Percentiles rank a stretch among this genome's conserved stretches.
These are phyloP conservation scores for Ilyonectria mors-panacis DNA, from an alignment of 2,329 filamentous ascomycete species.

Conservation along the genomic window DNA sequence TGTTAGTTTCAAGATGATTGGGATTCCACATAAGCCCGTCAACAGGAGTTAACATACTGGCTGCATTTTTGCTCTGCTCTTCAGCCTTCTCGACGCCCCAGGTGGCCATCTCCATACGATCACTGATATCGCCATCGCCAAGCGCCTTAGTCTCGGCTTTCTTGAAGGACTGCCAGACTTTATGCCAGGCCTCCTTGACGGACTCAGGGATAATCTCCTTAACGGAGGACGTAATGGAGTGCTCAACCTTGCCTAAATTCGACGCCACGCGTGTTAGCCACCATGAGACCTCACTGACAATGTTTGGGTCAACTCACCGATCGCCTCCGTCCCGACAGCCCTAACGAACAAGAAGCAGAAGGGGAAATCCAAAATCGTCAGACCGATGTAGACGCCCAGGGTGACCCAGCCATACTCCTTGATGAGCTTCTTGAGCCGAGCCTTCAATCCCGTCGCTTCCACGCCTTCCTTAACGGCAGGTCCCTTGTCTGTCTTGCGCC, in stretches of 20 bases:
- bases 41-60: conserved; percentile 73
- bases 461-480: conserved; percentile 40
- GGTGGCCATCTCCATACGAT: conserved; percentile 65
- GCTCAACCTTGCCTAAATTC: conserved; percentile 71
- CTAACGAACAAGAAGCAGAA: conserved; percentile 94
- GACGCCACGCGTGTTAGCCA: conserved; percentile 32
- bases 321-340: conserved; percentile 85
- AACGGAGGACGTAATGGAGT: conserved; percentile 74
- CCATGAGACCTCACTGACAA: neutral
- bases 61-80: conserved; percentile 73
- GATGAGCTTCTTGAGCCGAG: conserved; percentile 84
- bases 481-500: conserved; percentile 48
- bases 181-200: conserved; percentile 67
- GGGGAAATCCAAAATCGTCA: conserved; percentile 92
- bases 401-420: conserved; percentile 96
- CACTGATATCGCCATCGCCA: conserved; percentile 60
- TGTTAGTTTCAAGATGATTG: conserved; percentile 42
- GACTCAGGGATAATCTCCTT: conserved; percentile 73
- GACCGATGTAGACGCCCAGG: conserved; percentile 87
- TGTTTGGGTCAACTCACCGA: conserved; percentile 69
- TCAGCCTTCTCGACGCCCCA: conserved; percentile 77
- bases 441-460: conserved; percentile 69
- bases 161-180: conserved; percentile 64
- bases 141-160: conserved; percentile 60
- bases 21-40: conserved; percentile 11